Evolutionary conservation across 108 stramenopile species (phyloP).

Genomic region (Nitzschia palea): DNA sequence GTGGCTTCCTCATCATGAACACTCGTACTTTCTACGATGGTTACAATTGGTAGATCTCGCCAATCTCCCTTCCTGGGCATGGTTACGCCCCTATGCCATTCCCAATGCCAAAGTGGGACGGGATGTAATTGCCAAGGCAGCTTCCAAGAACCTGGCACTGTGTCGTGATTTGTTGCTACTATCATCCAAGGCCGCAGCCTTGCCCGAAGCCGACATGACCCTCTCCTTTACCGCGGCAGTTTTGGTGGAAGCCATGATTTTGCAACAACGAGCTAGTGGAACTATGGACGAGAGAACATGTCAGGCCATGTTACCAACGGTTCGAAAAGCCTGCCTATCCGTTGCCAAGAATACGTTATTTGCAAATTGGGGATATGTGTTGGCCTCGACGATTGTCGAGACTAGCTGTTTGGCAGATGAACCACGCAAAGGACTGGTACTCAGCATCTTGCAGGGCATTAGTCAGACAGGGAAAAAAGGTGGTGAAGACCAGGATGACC

Average conservation of each 20-base stretch:
- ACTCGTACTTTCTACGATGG: conserved; percentile 46
- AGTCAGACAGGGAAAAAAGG: not conserved
- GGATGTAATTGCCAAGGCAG: conserved; percentile 46
- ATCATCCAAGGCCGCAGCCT: conserved; percentile 27
- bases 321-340: conserved; percentile 43
- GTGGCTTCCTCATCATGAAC: conserved; percentile 55
- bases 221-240: conserved; percentile 70
- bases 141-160: conserved; percentile 52
- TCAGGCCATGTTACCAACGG: conserved; percentile 40
- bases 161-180: conserved; percentile 33
- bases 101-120: conserved; percentile 32
- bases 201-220: conserved; percentile 24
- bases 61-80: conserved; percentile 46
- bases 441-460: conserved; percentile 28
- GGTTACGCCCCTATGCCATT: conserved; percentile 62
- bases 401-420: conserved; percentile 31
- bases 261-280: conserved; percentile 26
- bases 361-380: conserved; percentile 38
- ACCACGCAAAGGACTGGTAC: conserved; percentile 11
- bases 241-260: conserved; percentile 62
- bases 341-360: not conserved
- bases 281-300: conserved; percentile 51
- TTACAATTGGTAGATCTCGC: conserved; percentile 64
- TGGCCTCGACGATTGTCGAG: conserved; percentile 47
- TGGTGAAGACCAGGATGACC: not conserved